Conservation (phyloP, 106 monocot genomes). For the Dendrobium nobile region DNA sequence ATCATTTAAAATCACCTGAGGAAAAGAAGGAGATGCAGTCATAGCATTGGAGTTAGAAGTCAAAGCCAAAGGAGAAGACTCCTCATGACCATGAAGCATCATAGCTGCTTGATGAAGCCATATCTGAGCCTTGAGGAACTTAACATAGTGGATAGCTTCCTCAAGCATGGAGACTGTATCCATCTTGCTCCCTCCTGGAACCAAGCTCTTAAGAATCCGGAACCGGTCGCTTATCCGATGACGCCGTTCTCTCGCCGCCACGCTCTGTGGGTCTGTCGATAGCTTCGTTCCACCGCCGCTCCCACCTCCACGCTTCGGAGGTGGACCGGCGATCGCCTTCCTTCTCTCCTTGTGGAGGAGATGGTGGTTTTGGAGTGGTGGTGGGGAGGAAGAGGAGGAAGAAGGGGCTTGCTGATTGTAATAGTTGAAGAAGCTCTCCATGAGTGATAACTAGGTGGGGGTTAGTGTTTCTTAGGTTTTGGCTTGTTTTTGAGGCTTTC, state of each 20-base stretch:
- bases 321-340: background rate
- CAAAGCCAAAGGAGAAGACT: background rate
- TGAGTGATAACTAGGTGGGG: background rate
- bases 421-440: conserved; percentile 13
- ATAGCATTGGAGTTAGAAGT: background rate
- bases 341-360: background rate
- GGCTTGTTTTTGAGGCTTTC: background rate
- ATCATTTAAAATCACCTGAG: background rate
- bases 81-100: background rate
- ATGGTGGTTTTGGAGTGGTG: background rate
- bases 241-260: conserved; percentile 65
- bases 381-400: background rate
- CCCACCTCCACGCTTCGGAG: conserved; percentile 1
- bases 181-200: conserved; percentile 85
- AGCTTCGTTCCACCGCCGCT: conserved; percentile 35
- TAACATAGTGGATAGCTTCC: conserved; percentile 81
- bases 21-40: background rate
- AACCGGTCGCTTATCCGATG: conserved; percentile 81
- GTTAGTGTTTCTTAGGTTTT: background rate
- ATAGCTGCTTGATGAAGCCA: conserved; percentile 40
- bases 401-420: background rate
- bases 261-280: conserved; percentile 85
- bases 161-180: conserved; percentile 88
- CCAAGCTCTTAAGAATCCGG: conserved; percentile 57
- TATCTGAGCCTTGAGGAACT: conserved; percentile 76